phyloP scores from a whole-genome alignment of 2,329 filamentous ascomycete genomes.

The Delphinella strobiligena region DNA sequence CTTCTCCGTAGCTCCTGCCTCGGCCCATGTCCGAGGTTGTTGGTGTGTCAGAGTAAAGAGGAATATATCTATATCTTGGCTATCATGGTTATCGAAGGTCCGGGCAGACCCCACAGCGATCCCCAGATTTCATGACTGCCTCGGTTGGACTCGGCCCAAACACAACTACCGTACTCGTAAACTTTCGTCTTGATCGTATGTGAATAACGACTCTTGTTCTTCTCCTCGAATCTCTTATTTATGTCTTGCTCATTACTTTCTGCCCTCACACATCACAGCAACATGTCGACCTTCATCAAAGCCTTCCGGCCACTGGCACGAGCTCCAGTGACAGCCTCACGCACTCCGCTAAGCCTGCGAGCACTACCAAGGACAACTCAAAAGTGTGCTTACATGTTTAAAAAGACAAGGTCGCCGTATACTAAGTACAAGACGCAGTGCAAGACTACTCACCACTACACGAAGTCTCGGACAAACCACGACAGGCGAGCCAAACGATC shows the following conservation, averaged over 20 bases:
- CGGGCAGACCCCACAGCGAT: no score
- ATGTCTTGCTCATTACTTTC: background rate
- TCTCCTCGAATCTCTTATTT: background rate
- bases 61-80: no score
- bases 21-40: no score
- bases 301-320: background rate
- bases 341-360: background rate
- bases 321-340: background rate
- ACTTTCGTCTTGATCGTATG: no score
- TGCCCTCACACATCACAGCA: background rate
- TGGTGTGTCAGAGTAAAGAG: no score
- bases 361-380: conserved; percentile 1
- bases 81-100: no score
- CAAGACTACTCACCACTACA: conserved; percentile 32
- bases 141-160: background rate
- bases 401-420: background rate
- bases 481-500: conserved; percentile 36
- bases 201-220: no score
- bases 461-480: conserved; percentile 23
- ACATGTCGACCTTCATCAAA: background rate
- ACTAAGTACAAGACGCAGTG: conserved; percentile 1
- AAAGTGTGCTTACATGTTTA: background rate
- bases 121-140: no score
- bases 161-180: conserved; percentile 1
- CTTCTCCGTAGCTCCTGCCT: no score